These are phyloP conservation scores for Trichoderma breve DNA, from an alignment of 2,329 filamentous ascomycete species.

Conservation along the genomic window DNA sequence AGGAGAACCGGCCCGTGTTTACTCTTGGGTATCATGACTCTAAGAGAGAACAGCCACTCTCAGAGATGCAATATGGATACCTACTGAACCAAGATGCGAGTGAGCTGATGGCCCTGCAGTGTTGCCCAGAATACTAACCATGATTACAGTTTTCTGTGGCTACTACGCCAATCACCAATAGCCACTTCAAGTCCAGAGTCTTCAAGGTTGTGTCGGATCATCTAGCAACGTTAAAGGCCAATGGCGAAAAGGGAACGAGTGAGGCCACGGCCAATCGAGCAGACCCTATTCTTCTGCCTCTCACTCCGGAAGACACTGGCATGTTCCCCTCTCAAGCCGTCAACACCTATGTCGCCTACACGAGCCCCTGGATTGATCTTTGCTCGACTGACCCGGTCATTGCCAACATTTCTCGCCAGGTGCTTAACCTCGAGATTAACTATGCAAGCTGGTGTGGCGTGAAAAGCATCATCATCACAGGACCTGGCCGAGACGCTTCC, in stretches of 20 bases:
- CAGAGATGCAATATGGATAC: slow-evolving; percentile 62
- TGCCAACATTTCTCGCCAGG: slow-evolving; percentile 82
- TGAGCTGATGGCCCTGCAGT: slow-evolving; percentile 24
- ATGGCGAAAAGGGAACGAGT: slow-evolving; percentile 39
- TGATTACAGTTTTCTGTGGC: slow-evolving; percentile 68
- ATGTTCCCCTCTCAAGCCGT: slow-evolving; percentile 67
- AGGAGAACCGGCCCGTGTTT: slow-evolving; percentile 45
- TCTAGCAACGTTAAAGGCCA: slow-evolving; percentile 45
- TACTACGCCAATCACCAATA: slow-evolving; percentile 74
- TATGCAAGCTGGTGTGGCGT: slow-evolving; percentile 96
- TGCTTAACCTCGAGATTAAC: slow-evolving; percentile 84
- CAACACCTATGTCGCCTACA: slow-evolving; percentile 71
- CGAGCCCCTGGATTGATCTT: slow-evolving; percentile 92
- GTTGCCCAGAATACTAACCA: slow-evolving; percentile 1
- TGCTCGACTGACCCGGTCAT: slow-evolving; percentile 79
- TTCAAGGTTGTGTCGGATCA: slow-evolving; percentile 59
- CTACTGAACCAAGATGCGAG: slow-evolving; percentile 68
- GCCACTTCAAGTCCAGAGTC: slow-evolving; percentile 68
- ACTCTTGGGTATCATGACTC: slow-evolving; percentile 76
- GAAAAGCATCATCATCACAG: slow-evolving; percentile 76
- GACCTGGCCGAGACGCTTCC: slow-evolving; percentile 65
- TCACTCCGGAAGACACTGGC: slow-evolving; percentile 77
- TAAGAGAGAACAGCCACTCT: slow-evolving; percentile 57
- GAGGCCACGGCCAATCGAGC: slow-evolving; percentile 47
- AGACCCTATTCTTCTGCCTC: slow-evolving; percentile 60